phyloP scores from a whole-genome alignment of 2,329 filamentous ascomycete genomes.

The Colletotrichum gigasporum region DNA sequence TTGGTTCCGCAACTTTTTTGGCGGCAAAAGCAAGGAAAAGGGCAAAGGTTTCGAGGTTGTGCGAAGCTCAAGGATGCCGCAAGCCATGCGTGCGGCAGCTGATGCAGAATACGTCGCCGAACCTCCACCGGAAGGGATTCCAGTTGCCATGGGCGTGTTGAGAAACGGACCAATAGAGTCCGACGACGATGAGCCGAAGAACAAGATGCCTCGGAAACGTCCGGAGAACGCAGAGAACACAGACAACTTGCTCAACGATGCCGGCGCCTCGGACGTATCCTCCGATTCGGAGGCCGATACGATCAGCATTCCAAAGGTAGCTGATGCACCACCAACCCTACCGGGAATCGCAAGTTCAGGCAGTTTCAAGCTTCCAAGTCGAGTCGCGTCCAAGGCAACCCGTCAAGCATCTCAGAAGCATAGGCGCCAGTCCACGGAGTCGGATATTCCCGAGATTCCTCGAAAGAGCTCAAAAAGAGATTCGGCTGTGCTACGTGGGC shows the following conservation, averaged over 20 bases:
- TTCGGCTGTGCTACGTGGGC: slow-evolving; percentile 51
- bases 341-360: slow-evolving; percentile 68
- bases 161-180: slow-evolving; percentile 71
- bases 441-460: slow-evolving; percentile 67
- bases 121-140: slow-evolving; percentile 72
- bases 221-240: slow-evolving; percentile 22
- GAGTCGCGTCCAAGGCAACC: slow-evolving; percentile 68
- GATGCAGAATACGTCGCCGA: slow-evolving; percentile 68
- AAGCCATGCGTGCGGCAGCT: slow-evolving; percentile 70
- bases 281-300: slow-evolving; percentile 55
- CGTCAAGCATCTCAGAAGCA: slow-evolving; percentile 46
- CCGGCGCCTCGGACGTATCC: slow-evolving; percentile 50
- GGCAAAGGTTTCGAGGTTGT: slow-evolving; percentile 98
- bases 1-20: slow-evolving; percentile 85
- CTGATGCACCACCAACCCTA: slow-evolving; percentile 63
- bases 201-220: slow-evolving; percentile 38
- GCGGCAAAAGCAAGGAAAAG: slow-evolving; percentile 91
- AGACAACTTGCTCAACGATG: slow-evolving; percentile 54
- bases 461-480: slow-evolving; percentile 77
- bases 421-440: slow-evolving; percentile 42
- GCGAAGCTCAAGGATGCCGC: slow-evolving; percentile 85
- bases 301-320: slow-evolving; percentile 49
- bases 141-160: slow-evolving; percentile 69
- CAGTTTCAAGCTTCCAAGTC: slow-evolving; percentile 71
- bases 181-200: slow-evolving; percentile 61